Percentiles rank a stretch among this genome's conserved stretches.
phyloP scores from a whole-genome alignment of 176 grass and related monocot genomes.

The Ensete glaucum region DNA sequence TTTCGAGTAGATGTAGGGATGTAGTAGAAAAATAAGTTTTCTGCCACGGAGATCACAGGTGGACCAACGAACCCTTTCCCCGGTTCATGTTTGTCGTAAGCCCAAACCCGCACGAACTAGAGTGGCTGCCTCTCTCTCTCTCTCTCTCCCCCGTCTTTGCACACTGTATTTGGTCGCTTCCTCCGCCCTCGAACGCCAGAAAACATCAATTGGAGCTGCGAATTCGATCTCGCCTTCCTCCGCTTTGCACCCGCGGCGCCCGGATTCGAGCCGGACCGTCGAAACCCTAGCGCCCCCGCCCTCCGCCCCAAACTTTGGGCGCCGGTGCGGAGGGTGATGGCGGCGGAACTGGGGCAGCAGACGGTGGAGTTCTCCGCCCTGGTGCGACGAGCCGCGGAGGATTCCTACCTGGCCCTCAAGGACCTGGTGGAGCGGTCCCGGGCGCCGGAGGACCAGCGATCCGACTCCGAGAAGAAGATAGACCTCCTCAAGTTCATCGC shows the following conservation, averaged over 20 bases:
- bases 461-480: slow-evolving; percentile 95
- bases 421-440: slow-evolving; percentile 81
- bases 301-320: slow-evolving; percentile 1
- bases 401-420: slow-evolving; percentile 83
- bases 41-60: no score
- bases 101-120: no score
- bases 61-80: no score
- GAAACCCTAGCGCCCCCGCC: background rate
- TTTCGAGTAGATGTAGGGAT: no score
- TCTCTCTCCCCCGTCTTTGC: no score
- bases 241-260: no score
- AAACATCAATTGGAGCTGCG: background rate
- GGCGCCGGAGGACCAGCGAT: slow-evolving; percentile 40
- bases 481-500: slow-evolving; percentile 95
- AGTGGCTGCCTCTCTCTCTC: no score
- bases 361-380: slow-evolving; percentile 82
- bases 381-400: slow-evolving; percentile 66
- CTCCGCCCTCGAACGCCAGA: background rate
- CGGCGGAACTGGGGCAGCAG: slow-evolving; percentile 69
- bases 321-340: slow-evolving; percentile 26
- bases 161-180: background rate
- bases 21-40: no score
- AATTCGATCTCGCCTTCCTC: background rate
- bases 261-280: background rate
- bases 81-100: no score